Evolutionary conservation across 805 yeast species (phyloP).

Genomic region (Saccharomycopsis fodiens): DNA sequence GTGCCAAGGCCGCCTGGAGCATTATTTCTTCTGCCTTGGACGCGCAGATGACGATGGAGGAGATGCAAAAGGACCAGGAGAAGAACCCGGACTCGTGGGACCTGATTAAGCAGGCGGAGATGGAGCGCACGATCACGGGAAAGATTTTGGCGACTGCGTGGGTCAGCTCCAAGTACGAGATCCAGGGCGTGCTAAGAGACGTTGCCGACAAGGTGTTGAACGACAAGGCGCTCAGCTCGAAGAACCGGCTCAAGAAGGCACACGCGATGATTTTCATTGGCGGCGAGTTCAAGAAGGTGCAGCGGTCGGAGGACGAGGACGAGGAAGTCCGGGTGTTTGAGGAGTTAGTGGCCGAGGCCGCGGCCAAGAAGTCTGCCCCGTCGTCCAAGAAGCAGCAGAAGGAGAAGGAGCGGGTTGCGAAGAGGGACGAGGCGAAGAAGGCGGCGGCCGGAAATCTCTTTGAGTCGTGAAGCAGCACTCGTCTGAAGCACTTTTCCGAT

Average conservation of each 20-base stretch:
- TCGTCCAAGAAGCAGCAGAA: slow-evolving; percentile 28
- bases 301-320: slow-evolving; percentile 80
- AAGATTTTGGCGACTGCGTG: slow-evolving; percentile 91
- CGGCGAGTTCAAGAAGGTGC: slow-evolving; percentile 52
- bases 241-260: slow-evolving; percentile 67
- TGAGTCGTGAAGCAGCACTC: too few relatives aligned
- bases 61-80: slow-evolving; percentile 67
- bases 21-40: slow-evolving; percentile 81
- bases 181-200: slow-evolving; percentile 68
- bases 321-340: slow-evolving; percentile 91
- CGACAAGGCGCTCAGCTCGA: slow-evolving; percentile 54
- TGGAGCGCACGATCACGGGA: slow-evolving; percentile 78
- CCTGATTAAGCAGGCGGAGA: slow-evolving; percentile 61
- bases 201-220: slow-evolving; percentile 72
- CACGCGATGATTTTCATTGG: slow-evolving; percentile 73
- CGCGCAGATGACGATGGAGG: slow-evolving; percentile 73
- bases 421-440: slow-evolving; percentile 17
- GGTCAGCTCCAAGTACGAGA: slow-evolving; percentile 88
- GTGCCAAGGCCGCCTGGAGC: slow-evolving; percentile 75
- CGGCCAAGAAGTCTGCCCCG: slow-evolving; percentile 38
- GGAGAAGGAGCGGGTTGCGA: slow-evolving; percentile 11
- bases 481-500: too few relatives aligned
- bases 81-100: slow-evolving; percentile 38
- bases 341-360: slow-evolving; percentile 84
- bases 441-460: slow-evolving; percentile 17